Evolutionary conservation across 2,329 filamentous ascomycete genomes (phyloP).

Genomic region (Colletotrichum spaethianum): DNA sequence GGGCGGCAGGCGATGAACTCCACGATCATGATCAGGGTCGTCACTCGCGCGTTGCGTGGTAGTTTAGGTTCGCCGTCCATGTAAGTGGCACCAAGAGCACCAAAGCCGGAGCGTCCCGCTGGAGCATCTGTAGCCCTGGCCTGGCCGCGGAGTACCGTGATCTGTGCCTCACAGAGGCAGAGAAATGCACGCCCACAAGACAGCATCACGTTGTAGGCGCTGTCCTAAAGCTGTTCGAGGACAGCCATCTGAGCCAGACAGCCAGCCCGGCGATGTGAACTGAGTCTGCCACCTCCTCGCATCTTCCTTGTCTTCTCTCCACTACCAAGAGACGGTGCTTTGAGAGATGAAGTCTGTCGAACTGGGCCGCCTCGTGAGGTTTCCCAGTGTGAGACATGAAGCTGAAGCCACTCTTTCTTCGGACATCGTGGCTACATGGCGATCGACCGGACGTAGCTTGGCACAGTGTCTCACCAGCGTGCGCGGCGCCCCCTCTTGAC

Average conservation of each 20-base stretch:
- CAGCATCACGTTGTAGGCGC: not conserved
- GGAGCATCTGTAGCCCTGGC: not conserved
- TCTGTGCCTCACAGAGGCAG: not conserved
- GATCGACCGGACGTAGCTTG: not conserved
- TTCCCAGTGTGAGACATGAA: not conserved
- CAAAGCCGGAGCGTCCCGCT: not conserved
- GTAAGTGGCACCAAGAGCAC: not conserved
- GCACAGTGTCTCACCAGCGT: not conserved
- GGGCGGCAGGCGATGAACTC: not conserved
- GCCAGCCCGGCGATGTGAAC: not conserved
- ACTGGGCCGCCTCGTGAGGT: not conserved
- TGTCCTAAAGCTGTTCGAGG: not conserved
- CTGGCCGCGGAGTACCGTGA: not conserved
- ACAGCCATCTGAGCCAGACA: not conserved
- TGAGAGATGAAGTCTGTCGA: not conserved
- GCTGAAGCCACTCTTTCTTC: not conserved
- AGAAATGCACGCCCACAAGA: not conserved
- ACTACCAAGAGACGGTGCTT: not conserved
- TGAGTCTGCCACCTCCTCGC: not conserved
- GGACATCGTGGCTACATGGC: not conserved
- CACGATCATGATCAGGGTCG: not conserved
- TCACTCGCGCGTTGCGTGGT: not conserved
- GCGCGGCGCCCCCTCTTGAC: not conserved
- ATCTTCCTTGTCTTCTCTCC: not conserved
- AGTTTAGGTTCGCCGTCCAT: no score